phyloP scores from a whole-genome alignment of 73 alveolate species.

The Durusdinium trenchii region DNA sequence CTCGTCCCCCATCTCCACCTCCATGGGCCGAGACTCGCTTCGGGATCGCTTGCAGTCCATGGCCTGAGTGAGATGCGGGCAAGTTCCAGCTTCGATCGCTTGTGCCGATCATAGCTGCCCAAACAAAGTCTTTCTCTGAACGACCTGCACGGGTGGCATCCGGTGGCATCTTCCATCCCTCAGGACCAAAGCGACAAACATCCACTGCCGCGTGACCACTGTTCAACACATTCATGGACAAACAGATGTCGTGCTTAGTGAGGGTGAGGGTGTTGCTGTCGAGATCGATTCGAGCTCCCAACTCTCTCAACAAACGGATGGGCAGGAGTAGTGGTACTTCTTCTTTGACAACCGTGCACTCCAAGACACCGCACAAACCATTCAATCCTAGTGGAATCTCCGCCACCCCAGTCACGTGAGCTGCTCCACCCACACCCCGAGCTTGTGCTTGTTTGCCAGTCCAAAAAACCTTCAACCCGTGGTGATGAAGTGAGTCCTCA shows the following conservation, averaged over 20 bases:
- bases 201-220: neutral
- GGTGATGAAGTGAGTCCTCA: too few species aligned
- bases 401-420: neutral
- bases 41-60: neutral
- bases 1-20: neutral
- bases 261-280: neutral
- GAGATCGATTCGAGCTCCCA: neutral
- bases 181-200: neutral
- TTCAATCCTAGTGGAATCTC: neutral
- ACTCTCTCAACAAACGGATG: neutral
- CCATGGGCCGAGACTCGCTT: neutral
- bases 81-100: neutral
- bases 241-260: too few species aligned
- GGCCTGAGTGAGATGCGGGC: neutral
- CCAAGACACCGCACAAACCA: neutral
- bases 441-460: too few species aligned
- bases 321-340: conserved; percentile 35
- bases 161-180: neutral
- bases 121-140: neutral
- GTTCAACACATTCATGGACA: neutral
- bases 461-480: too few species aligned
- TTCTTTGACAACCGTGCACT: neutral
- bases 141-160: neutral
- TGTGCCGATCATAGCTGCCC: neutral
- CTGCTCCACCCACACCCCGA: conserved; percentile 17